Evolutionary conservation across 495 filamentous ascomycete species (phyloP).

Genomic region (Tuber microsphaerosporum): DNA sequence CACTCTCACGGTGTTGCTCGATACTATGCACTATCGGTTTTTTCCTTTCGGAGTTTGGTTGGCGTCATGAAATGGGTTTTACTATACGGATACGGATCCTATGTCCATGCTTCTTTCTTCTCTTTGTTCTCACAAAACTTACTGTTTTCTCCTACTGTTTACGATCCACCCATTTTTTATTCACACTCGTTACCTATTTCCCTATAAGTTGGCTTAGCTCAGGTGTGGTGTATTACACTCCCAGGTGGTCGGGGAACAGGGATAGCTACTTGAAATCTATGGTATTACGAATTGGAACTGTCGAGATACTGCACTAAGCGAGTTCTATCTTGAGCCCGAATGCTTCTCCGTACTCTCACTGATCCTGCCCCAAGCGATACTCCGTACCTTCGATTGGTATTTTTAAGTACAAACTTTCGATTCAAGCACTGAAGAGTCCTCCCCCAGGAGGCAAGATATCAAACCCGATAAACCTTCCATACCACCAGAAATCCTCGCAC

Average conservation of each 20-base stretch:
- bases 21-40: background rate
- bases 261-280: background rate
- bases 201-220: background rate
- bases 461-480: background rate
- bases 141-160: background rate
- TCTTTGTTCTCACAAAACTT: background rate
- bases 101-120: background rate
- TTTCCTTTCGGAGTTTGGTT: background rate
- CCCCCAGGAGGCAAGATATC: background rate
- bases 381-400: background rate
- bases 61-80: background rate
- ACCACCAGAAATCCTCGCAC: background rate
- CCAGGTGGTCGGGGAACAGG: background rate
- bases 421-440: background rate
- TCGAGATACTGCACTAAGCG: background rate
- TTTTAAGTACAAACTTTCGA: background rate
- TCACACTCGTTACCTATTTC: background rate
- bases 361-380: background rate
- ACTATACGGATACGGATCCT: background rate
- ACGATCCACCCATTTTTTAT: background rate
- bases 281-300: background rate
- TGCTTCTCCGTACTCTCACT: background rate
- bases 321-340: background rate
- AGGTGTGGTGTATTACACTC: background rate
- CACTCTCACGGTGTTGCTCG: background rate